Percentiles rank a stretch among this genome's conserved stretches.
Conservation (phyloP, 768 basidiomycete species). For the Stropharia rugosoannulata region DNA sequence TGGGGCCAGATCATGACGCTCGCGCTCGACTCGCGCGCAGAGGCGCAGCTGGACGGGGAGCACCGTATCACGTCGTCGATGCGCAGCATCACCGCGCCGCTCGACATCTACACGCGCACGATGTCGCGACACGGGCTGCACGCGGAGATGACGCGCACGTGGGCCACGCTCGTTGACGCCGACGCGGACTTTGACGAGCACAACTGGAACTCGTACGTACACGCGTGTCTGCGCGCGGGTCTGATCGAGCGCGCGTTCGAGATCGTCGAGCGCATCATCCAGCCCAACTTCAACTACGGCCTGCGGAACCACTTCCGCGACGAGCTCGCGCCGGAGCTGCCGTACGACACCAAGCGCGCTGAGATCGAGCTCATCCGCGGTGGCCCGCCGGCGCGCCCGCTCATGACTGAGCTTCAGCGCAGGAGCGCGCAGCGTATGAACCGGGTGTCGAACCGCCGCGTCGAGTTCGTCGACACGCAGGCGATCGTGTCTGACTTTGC, state of each 20-base stretch:
- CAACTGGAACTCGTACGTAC: constrained; percentile 88
- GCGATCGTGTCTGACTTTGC: constrained; percentile 15
- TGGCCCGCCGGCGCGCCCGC: neutral
- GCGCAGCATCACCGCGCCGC: neutral
- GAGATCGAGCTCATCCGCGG: neutral
- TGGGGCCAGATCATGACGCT: constrained; percentile 71
- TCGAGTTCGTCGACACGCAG: constrained; percentile 11
- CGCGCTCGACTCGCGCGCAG: constrained; percentile 20
- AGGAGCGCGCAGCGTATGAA: neutral
- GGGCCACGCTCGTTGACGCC: constrained; percentile 58
- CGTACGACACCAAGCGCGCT: neutral
- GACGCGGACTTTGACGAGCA: constrained; percentile 83
- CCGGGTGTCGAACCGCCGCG: neutral
- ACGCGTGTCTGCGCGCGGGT: constrained; percentile 77
- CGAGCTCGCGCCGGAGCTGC: neutral
- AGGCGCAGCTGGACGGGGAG: neutral
- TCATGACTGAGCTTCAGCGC: neutral
- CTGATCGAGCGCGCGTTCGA: constrained; percentile 84
- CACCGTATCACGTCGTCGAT: neutral
- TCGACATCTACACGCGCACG: constrained; percentile 62
- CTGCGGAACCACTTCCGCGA: constrained; percentile 4
- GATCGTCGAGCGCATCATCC: constrained; percentile 73
- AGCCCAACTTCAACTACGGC: constrained; percentile 34
- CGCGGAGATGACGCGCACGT: constrained; percentile 56
- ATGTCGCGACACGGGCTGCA: constrained; percentile 67